Conservation (phyloP, 805 yeast genomes). For the Ogataea pini region DNA sequence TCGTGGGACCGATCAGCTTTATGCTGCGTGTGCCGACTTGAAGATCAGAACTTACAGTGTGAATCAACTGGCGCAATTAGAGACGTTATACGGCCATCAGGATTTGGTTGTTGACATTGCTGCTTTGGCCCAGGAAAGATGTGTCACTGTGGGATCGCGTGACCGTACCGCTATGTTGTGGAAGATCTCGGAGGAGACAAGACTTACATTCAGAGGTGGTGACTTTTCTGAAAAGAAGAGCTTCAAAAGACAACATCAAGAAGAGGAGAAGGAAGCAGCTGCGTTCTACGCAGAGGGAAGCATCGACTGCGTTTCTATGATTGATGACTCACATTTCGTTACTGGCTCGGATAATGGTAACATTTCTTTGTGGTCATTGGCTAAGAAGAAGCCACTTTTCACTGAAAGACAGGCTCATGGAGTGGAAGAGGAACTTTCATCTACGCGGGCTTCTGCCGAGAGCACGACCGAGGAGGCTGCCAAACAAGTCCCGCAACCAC, state of each 20-base stretch:
- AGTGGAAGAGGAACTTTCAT: slow-evolving; percentile 41
- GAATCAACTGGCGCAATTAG: slow-evolving; percentile 85
- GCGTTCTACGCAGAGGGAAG: slow-evolving; percentile 73
- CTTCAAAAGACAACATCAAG: slow-evolving; percentile 31
- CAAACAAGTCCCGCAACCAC: slow-evolving; percentile 63
- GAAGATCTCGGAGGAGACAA: slow-evolving; percentile 94
- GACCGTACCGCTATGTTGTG: slow-evolving; percentile 95
- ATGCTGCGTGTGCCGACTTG: slow-evolving; percentile 90
- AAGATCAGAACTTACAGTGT: slow-evolving; percentile 85
- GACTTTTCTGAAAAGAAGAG: slow-evolving; percentile 48
- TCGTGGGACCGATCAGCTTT: slow-evolving; percentile 77
- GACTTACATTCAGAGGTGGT: slow-evolving; percentile 92
- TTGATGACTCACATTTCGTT: slow-evolving; percentile 88
- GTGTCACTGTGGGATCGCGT: slow-evolving; percentile 94
- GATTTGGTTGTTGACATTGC: slow-evolving; percentile 81
- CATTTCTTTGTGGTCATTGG: slow-evolving; percentile 83
- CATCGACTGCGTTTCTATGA: slow-evolving; percentile 85
- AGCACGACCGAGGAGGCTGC: slow-evolving; percentile 36
- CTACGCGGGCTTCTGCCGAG: slow-evolving; percentile 59
- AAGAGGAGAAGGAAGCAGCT: slow-evolving; percentile 22
- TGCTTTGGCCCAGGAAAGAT: slow-evolving; percentile 82
- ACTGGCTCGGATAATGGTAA: slow-evolving; percentile 97
- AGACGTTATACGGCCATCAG: slow-evolving; percentile 93
- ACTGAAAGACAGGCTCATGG: slow-evolving; percentile 80
- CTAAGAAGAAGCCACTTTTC: slow-evolving; percentile 84